These are phyloP conservation scores for Trametes meyenii DNA, from an alignment of 768 basidiomycete species.

Conservation along the genomic window DNA sequence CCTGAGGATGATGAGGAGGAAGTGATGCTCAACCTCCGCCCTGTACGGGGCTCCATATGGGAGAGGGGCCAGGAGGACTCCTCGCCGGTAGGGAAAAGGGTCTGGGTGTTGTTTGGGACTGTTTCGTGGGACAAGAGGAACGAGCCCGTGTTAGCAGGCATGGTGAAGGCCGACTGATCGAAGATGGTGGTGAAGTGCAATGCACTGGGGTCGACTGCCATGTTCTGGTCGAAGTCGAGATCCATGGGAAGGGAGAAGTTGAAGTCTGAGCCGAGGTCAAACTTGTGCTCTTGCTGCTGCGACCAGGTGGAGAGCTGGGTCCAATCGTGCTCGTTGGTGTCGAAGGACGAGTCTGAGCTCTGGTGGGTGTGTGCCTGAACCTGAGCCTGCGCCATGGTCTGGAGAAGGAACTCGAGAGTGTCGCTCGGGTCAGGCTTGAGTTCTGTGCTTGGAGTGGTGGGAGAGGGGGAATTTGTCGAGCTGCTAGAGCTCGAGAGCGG, in stretches of 20 bases:
- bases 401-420: constrained; percentile 33
- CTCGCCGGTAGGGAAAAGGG: constrained; percentile 23
- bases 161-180: constrained; percentile 22
- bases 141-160: constrained; percentile 7
- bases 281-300: constrained; percentile 33
- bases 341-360: constrained; percentile 16
- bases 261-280: constrained; percentile 46
- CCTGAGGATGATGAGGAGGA: constrained; percentile 58
- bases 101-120: constrained; percentile 12
- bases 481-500: constrained; percentile 32
- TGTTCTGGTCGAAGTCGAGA: constrained; percentile 61
- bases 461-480: constrained; percentile 31
- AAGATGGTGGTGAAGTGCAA: constrained; percentile 52
- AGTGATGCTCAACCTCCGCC: constrained; percentile 53
- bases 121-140: constrained; percentile 19
- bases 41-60: constrained; percentile 26
- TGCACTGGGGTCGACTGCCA: constrained; percentile 65
- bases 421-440: constrained; percentile 29
- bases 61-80: constrained; percentile 19
- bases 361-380: constrained; percentile 15
- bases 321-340: constrained; percentile 47
- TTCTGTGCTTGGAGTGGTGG: constrained; percentile 23
- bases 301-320: constrained; percentile 53
- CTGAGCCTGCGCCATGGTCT: constrained; percentile 29
- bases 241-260: constrained; percentile 52